Evolutionary conservation across 2,329 filamentous ascomycete genomes (phyloP).

Genomic region (Clonostachys byssicola): DNA sequence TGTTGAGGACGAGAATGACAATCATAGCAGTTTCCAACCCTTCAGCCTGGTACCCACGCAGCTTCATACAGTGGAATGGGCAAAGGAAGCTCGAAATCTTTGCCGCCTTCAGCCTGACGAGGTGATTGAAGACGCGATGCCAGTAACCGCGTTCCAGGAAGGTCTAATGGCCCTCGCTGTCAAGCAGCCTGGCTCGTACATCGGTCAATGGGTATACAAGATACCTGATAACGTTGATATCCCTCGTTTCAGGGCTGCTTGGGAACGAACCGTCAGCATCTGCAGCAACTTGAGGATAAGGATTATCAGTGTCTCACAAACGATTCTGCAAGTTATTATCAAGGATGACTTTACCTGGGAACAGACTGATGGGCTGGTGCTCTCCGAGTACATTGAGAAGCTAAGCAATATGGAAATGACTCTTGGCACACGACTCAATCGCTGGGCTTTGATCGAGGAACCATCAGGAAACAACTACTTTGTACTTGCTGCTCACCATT

Average conservation of each 20-base stretch:
- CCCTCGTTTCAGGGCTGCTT: conserved; percentile 7
- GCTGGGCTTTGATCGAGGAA: not conserved
- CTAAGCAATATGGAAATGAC: not conserved
- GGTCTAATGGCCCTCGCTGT: conserved; percentile 25
- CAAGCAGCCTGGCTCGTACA: conserved; percentile 11
- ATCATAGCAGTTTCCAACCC: not conserved
- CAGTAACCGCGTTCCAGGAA: conserved; percentile 28
- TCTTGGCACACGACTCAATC: not conserved
- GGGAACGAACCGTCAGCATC: conserved; percentile 7
- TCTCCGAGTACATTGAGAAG: not conserved
- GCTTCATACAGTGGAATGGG: not conserved
- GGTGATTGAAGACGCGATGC: conserved; percentile 23
- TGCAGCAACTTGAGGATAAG: conserved; percentile 11
- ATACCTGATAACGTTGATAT: conserved; percentile 5
- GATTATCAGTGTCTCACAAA: conserved; percentile 7
- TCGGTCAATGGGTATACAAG: conserved; percentile 8
- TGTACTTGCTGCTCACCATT: conserved; percentile 15
- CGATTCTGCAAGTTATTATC: conserved; percentile 1
- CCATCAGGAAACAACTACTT: conserved; percentile 7
- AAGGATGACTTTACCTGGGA: conserved; percentile 3
- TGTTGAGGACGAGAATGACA: not conserved
- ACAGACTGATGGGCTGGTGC: not conserved
- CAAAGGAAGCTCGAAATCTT: not conserved
- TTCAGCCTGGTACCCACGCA: not conserved
- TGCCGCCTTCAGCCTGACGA: not conserved